Conservation (phyloP, 2,329 filamentous ascomycete species). For the Ambrosiella xylebori region DNA sequence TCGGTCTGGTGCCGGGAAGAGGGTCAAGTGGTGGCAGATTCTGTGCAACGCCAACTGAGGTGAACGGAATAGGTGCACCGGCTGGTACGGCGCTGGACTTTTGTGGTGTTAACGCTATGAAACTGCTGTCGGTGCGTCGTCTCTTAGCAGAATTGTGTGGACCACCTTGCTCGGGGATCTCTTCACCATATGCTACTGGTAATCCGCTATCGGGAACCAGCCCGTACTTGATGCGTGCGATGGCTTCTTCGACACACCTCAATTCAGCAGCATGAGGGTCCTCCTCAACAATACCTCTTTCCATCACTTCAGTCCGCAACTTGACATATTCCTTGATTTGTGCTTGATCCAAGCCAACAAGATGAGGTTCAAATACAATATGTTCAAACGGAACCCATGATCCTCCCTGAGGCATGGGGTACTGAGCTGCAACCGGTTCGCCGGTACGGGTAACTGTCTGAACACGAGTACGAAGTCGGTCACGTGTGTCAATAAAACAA, state of each 20-base stretch:
- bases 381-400: slow-evolving; percentile 49
- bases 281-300: slow-evolving; percentile 22
- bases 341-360: slow-evolving; percentile 36
- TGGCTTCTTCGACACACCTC: slow-evolving; percentile 30
- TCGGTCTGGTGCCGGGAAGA: slow-evolving; percentile 36
- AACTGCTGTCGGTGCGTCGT: slow-evolving; percentile 14
- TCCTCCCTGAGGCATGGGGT: slow-evolving; percentile 39
- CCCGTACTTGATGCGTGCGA: slow-evolving; percentile 26
- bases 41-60: slow-evolving; percentile 7
- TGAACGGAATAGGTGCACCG: slow-evolving; percentile 7
- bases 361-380: slow-evolving; percentile 39
- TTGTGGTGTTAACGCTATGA: not conserved
- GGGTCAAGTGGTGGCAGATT: slow-evolving; percentile 21
- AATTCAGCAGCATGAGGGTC: slow-evolving; percentile 24
- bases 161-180: not conserved
- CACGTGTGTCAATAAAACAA: slow-evolving; percentile 40
- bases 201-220: slow-evolving; percentile 27
- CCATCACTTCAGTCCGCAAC: slow-evolving; percentile 25
- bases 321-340: slow-evolving; percentile 47
- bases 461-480: slow-evolving; percentile 10
- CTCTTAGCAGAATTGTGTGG: slow-evolving; percentile 2
- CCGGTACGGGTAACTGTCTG: slow-evolving; percentile 27
- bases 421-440: slow-evolving; percentile 27
- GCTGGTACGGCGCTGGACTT: not conserved
- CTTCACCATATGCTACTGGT: slow-evolving; percentile 33